A percentile compares a stretch with the other conserved stretches of the same genome.
These are phyloP conservation scores for Puccinia novopanici DNA, from an alignment of 1,284 basidiomycete species.

Conservation along the genomic window DNA sequence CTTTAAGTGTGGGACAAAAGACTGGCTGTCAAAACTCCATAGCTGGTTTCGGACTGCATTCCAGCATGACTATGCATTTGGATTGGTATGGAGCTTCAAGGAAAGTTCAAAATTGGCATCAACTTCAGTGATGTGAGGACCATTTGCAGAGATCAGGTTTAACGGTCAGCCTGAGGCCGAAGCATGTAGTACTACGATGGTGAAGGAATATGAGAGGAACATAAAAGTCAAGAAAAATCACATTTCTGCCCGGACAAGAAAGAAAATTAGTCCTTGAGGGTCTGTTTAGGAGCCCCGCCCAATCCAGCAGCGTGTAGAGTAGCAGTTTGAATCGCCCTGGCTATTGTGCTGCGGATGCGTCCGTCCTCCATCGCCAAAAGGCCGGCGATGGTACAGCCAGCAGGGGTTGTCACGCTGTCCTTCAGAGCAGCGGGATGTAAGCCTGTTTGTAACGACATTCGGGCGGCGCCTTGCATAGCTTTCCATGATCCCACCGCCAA, in stretches of 20 bases:
- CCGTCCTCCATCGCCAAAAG: constrained; percentile 93
- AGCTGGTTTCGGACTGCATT: too few species aligned
- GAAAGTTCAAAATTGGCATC: too few species aligned
- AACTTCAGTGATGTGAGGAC: too few species aligned
- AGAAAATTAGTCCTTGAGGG: constrained; percentile 1
- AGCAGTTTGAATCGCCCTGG: constrained; percentile 89
- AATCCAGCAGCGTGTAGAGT: constrained; percentile 81
- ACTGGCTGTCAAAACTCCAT: too few species aligned
- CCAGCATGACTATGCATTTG: too few species aligned
- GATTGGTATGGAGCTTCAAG: too few species aligned
- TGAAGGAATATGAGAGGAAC: too few species aligned
- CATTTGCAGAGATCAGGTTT: too few species aligned
- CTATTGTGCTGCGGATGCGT: constrained; percentile 87
- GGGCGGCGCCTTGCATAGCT: constrained; percentile 94
- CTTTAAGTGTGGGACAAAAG: too few species aligned
- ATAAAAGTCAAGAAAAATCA: too few species aligned
- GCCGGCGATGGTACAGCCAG: constrained; percentile 97
- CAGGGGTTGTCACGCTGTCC: constrained; percentile 96
- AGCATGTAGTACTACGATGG: too few species aligned
- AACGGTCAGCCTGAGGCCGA: too few species aligned
- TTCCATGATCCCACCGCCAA: not conserved
- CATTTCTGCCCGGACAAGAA: not conserved
- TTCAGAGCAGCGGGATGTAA: constrained; percentile 94
- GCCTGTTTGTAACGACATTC: constrained; percentile 86
- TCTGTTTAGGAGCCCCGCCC: constrained; percentile 64